phyloP scores from a whole-genome alignment of 305 asterid species.

The Andrographis paniculata region DNA sequence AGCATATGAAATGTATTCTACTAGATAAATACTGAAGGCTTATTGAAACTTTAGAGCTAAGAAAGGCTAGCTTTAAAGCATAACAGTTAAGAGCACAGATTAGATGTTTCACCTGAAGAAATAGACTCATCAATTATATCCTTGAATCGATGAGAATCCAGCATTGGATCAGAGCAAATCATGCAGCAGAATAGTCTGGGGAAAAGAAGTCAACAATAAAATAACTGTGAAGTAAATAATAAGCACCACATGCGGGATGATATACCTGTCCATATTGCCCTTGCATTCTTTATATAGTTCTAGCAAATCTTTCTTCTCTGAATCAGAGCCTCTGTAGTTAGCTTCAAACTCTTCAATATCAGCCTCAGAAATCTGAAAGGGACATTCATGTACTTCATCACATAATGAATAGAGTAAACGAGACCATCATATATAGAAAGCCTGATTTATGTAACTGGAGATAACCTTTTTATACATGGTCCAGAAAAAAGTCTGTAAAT shows the following conservation, averaged over 20 bases:
- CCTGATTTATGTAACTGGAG: not conserved
- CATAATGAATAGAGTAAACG: not conserved
- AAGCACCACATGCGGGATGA: not conserved
- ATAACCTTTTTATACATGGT: slow-evolving; percentile 52
- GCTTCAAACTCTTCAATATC: slow-evolving; percentile 76
- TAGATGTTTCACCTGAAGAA: slow-evolving; percentile 28
- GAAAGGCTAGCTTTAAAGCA: too few relatives aligned
- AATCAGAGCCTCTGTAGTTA: slow-evolving; percentile 60
- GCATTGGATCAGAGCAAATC: slow-evolving; percentile 62
- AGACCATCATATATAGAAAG: not conserved
- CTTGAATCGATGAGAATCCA: slow-evolving; percentile 70
- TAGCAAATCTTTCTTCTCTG: slow-evolving; percentile 58
- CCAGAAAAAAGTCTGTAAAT: slow-evolving; percentile 50
- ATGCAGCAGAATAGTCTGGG: slow-evolving; percentile 58
- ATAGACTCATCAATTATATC: slow-evolving; percentile 58
- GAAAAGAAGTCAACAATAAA: slow-evolving; percentile 4
- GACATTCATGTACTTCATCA: not conserved
- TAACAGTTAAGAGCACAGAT: not conserved
- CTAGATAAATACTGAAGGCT: too few relatives aligned
- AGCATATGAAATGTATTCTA: too few relatives aligned
- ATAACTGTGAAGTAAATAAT: not conserved
- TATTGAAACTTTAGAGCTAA: too few relatives aligned
- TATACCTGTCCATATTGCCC: slow-evolving; percentile 58
- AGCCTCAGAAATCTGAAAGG: slow-evolving; percentile 46
- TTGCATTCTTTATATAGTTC: slow-evolving; percentile 41